Base-by-base conservation (phyloP, 768 basidiomycete genomes). In the Termitomyces sp. region DNA sequence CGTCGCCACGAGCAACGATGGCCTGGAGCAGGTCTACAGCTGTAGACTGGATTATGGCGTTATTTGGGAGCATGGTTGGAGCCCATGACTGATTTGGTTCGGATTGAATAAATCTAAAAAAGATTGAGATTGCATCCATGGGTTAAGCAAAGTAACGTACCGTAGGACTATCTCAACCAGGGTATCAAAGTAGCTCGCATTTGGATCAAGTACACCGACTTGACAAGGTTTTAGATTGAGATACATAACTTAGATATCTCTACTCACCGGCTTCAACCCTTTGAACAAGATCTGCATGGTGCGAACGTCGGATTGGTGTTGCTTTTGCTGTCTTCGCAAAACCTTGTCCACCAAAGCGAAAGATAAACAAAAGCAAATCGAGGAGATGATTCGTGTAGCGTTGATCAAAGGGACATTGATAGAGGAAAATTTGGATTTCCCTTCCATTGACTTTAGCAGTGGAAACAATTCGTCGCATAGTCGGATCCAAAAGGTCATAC, bases 301-400 rank as follows among this genome's bases (percentile, higher is more conserved):
- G 75, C 4, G 91, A 86, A 32, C 86, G 82, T 59, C 80, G 83
- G 53, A 94, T 74, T 11, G 75, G 72, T 1, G 85, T 84, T 12
- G 78, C 77, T 53, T 87, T 81, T 0, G 90, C 86, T 2, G 87
- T 81, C 63, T 90, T 90, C 45, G 84, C 79, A 66, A 97, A 89
- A 0, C 91, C 92, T 69, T 92, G 90, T 2, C 95, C 95, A 1
- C 95, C 95, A 66, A 95, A 95, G 35, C 86, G 83, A 53, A 90
- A 82, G 11, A 97, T 77, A 0, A 86, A 85, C 11, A 92, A 75
- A 2, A 98, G 71, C 17, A 83, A 84, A 58, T 95, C 92, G 44
- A 98, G 71, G 9, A 93, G 72, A 69, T 97, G 85, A 48, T 82
- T 79, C 17, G 83, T 74, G 56, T 87, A 82, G 10, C 82, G 80